A percentile compares a stretch with the other conserved stretches of the same genome.
Evolutionary conservation across 1,284 basidiomycete genomes (phyloP).

Genomic region (Xerocomus amazonicus): DNA sequence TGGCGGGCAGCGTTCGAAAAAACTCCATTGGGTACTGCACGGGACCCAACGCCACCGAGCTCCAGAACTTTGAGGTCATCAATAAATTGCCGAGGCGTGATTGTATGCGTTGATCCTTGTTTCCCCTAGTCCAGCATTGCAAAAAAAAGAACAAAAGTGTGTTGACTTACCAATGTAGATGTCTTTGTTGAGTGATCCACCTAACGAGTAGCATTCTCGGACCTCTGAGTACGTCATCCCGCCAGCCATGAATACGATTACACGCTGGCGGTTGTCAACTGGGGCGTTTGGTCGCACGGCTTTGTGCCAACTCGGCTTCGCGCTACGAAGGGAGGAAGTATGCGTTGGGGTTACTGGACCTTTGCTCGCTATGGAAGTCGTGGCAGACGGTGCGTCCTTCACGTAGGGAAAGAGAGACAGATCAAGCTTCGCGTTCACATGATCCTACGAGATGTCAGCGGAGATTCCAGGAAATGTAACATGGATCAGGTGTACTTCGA

Average conservation of each 20-base stretch:
- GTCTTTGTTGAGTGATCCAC: slow-evolving; percentile 76
- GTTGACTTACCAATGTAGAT: slow-evolving; percentile 77
- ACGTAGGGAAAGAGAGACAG: slow-evolving; percentile 84
- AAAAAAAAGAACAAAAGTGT: background rate
- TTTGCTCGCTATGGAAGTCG: slow-evolving; percentile 43
- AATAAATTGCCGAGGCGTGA: slow-evolving; percentile 83
- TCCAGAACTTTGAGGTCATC: slow-evolving; percentile 85
- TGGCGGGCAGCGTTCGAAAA: slow-evolving; percentile 45
- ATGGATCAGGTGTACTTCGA: slow-evolving; percentile 56
- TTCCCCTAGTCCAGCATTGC: slow-evolving; percentile 3
- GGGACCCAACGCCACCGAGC: slow-evolving; percentile 72
- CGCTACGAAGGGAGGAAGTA: slow-evolving; percentile 77
- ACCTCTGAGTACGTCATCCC: slow-evolving; percentile 98
- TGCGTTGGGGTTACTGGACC: slow-evolving; percentile 45
- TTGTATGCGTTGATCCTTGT: slow-evolving; percentile 79
- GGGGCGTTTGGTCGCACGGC: slow-evolving; percentile 52
- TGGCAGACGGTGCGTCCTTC: slow-evolving; percentile 73
- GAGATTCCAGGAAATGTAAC: background rate
- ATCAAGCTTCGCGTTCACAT: slow-evolving; percentile 78
- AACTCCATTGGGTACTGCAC: slow-evolving; percentile 69
- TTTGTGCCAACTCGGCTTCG: slow-evolving; percentile 83
- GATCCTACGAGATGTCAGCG: slow-evolving; percentile 55
- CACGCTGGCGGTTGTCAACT: slow-evolving; percentile 69
- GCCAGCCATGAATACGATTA: slow-evolving; percentile 91
- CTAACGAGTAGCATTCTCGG: slow-evolving; percentile 81